phyloP scores from a whole-genome alignment of 2,329 filamentous ascomycete species.

The Bisporella sp. region DNA sequence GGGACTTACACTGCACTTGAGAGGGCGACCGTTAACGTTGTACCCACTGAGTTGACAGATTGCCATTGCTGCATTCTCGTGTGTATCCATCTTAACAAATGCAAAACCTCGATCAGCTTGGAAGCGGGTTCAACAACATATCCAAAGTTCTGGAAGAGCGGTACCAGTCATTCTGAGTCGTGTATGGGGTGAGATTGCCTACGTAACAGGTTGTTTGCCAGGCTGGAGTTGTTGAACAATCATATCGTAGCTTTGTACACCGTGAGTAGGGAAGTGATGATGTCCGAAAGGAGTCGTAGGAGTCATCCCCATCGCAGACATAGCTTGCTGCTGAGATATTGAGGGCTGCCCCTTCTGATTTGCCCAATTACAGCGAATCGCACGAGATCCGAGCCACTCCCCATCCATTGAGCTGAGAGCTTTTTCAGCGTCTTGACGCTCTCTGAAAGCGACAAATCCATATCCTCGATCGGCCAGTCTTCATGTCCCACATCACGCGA shows the following conservation, averaged over 20 bases:
- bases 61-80: conserved; percentile 96
- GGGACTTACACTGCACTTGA: conserved; percentile 93
- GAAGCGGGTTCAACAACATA: conserved; percentile 97
- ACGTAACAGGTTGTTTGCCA: conserved; percentile 99
- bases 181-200: conserved; percentile 95
- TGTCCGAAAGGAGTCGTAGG: conserved; percentile 94
- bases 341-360: conserved; percentile 99
- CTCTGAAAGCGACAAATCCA: conserved; percentile 95
- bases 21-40: conserved; percentile 90
- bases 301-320: conserved; percentile 97
- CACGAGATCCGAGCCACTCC: conserved; percentile 96
- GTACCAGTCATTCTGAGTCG: conserved; percentile 95
- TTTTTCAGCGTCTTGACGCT: conserved; percentile 89
- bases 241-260: conserved; percentile 96
- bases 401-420: conserved; percentile 97
- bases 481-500: conserved; percentile 99
- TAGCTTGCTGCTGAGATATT: conserved; percentile 93
- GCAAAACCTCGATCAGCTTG: conserved; percentile 97
- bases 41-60: conserved; percentile 98
- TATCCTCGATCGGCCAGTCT: conserved; percentile 97
- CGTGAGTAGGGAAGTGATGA: conserved; percentile 96
- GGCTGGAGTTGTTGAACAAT: conserved; percentile 87
- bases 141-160: conserved; percentile 96
- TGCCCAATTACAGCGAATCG: conserved; percentile 99
- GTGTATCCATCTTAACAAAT: conserved; percentile 98